Conservation (phyloP, 495 filamentous ascomycete species). For the Aspergillus funiculosus region DNA sequence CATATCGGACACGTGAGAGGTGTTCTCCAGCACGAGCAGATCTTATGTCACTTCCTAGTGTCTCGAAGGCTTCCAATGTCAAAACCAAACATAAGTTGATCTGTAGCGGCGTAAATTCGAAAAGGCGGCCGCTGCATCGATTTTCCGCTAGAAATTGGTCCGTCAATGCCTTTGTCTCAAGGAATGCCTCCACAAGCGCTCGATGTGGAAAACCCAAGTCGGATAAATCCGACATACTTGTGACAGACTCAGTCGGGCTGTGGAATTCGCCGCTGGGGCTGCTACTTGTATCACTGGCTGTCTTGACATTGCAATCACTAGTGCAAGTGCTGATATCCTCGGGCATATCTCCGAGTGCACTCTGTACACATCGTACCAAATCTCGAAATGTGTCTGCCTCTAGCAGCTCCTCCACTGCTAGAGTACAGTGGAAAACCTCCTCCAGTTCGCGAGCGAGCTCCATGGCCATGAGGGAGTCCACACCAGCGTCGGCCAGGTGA, state of each 20-base stretch:
- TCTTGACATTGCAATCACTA: not conserved
- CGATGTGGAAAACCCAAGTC: conserved; percentile 8
- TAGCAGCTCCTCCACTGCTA: conserved; percentile 32
- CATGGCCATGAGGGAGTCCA: conserved; percentile 53
- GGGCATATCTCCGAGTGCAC: conserved; percentile 1
- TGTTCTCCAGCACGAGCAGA: conserved; percentile 28
- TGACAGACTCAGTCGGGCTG: conserved; percentile 4
- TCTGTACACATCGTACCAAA: conserved; percentile 13
- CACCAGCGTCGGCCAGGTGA: conserved; percentile 44
- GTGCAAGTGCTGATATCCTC: not conserved
- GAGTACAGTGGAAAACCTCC: conserved; percentile 32
- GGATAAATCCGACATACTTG: conserved; percentile 4
- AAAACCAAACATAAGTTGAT: conserved; percentile 35
- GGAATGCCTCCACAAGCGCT: conserved; percentile 21
- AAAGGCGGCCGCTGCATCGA: conserved; percentile 28
- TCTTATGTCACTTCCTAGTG: conserved; percentile 33
- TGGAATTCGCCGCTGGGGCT: not conserved
- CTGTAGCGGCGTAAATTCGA: conserved; percentile 23
- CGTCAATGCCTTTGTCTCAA: conserved; percentile 27
- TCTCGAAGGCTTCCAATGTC: conserved; percentile 41
- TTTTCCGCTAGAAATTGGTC: conserved; percentile 37
- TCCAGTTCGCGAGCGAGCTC: conserved; percentile 51
- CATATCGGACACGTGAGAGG: conserved; percentile 28
- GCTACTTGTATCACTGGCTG: too few species aligned
- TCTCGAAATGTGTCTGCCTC: conserved; percentile 26